These are phyloP conservation scores for Spiraea crenata DNA, from an alignment of 331 rosid genomes.

Conservation along the genomic window DNA sequence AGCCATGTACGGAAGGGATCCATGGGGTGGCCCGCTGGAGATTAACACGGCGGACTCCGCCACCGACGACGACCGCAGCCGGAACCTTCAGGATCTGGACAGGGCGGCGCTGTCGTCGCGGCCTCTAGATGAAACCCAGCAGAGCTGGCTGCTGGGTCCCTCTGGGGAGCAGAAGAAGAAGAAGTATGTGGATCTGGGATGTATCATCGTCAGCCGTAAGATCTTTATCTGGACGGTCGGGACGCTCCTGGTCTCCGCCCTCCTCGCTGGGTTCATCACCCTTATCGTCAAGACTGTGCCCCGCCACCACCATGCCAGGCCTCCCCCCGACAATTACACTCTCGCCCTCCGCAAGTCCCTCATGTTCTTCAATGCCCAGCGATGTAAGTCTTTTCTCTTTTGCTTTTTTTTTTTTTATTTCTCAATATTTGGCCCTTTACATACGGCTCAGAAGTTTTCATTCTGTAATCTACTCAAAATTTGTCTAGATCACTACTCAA, in stretches of 20 bases:
- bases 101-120: constrained; percentile 90
- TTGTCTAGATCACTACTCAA: too few relatives aligned
- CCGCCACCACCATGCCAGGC: constrained; percentile 55
- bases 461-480: not conserved
- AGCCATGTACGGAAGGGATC: constrained; percentile 88
- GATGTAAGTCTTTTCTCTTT: constrained; percentile 37
- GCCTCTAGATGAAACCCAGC: constrained; percentile 91
- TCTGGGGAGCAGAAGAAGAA: constrained; percentile 87
- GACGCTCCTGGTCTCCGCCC: constrained; percentile 48
- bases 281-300: constrained; percentile 88
- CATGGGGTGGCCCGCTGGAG: constrained; percentile 98
- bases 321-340: constrained; percentile 91
- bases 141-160: constrained; percentile 96
- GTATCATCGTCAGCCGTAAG: constrained; percentile 92
- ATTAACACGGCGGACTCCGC: constrained; percentile 90
- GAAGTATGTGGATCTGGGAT: constrained; percentile 96
- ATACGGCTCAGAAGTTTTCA: too few relatives aligned
- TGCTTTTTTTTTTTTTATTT: not conserved
- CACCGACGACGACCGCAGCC: constrained; percentile 96
- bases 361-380: constrained; percentile 94
- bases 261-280: constrained; percentile 69
- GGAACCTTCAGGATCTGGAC: constrained; percentile 83
- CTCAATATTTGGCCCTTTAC: not conserved
- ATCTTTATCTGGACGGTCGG: constrained; percentile 91
- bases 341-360: constrained; percentile 93